Conservation (phyloP, 768 basidiomycete genomes). For the Wakefieldia striispora region DNA sequence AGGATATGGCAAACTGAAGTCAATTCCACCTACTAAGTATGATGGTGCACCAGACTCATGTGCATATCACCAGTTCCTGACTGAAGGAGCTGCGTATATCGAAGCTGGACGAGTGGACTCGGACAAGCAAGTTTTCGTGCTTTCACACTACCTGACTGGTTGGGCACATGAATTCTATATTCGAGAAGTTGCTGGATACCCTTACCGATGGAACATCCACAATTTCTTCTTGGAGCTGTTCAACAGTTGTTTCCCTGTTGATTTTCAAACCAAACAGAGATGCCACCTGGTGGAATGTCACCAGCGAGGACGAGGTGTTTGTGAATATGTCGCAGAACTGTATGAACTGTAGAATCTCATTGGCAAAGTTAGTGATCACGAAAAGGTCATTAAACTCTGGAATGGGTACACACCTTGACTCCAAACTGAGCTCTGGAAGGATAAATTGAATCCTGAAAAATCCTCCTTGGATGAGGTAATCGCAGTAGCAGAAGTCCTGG, state of each 20-base stretch:
- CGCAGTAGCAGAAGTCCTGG: too few relatives aligned
- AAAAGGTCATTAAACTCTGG: conserved; percentile 36
- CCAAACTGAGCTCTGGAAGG: conserved; percentile 28
- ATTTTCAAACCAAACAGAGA: conserved; percentile 28
- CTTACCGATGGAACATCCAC: conserved; percentile 18
- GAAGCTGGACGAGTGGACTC: conserved; percentile 16
- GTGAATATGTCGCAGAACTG: conserved; percentile 31
- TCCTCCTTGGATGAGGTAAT: neutral
- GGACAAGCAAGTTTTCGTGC: conserved; percentile 15
- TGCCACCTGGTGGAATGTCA: conserved; percentile 13
- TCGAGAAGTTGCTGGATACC: too few relatives aligned
- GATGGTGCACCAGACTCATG: conserved; percentile 5
- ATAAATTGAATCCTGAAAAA: neutral
- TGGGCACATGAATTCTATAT: conserved; percentile 32
- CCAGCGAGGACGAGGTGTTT: conserved; percentile 24
- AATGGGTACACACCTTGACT: conserved; percentile 27
- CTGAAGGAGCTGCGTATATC: conserved; percentile 12
- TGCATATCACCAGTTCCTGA: conserved; percentile 14
- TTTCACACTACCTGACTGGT: conserved; percentile 28
- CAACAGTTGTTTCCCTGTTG: conserved; percentile 34
- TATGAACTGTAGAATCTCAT: conserved; percentile 30
- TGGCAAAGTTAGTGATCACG: conserved; percentile 21
- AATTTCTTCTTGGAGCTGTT: conserved; percentile 32
- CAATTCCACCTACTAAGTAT: conserved; percentile 15
- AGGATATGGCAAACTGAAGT: conserved; percentile 12